These are phyloP conservation scores for Ceratocystis colombiana DNA, from an alignment of 2,329 filamentous ascomycete species.

Conservation along the genomic window DNA sequence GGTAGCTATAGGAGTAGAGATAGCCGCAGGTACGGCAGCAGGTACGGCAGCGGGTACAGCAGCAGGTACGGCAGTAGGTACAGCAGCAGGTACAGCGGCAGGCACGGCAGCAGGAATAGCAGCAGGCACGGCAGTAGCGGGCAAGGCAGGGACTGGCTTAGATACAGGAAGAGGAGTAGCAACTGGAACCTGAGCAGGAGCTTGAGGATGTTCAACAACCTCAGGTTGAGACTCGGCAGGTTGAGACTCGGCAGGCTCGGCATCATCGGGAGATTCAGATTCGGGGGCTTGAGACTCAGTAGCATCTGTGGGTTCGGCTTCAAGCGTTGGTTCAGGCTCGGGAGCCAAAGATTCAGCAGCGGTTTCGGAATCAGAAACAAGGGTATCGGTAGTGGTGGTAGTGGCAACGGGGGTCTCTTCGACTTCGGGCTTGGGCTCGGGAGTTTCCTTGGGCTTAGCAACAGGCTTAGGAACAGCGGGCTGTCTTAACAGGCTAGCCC, in stretches of 20 bases:
- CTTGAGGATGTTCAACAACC: slow-evolving; percentile 38
- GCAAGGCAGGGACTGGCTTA: slow-evolving; percentile 48
- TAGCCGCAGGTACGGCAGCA: slow-evolving; percentile 48
- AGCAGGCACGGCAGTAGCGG: slow-evolving; percentile 63
- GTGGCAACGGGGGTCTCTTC: slow-evolving; percentile 26
- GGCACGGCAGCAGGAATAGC: slow-evolving; percentile 62
- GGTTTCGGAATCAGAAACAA: slow-evolving; percentile 11
- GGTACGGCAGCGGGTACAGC: slow-evolving; percentile 58
- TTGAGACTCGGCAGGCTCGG: slow-evolving; percentile 32
- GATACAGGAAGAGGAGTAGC: slow-evolving; percentile 56
- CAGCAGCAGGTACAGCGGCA: slow-evolving; percentile 44
- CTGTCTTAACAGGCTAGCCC: slow-evolving; percentile 65
- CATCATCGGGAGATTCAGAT: slow-evolving; percentile 28
- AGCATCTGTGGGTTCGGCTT: slow-evolving; percentile 28
- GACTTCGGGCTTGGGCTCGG: slow-evolving; percentile 36
- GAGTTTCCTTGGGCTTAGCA: slow-evolving; percentile 45
- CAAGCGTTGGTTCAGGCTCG: slow-evolving; percentile 16
- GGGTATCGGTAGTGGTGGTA: slow-evolving; percentile 15
- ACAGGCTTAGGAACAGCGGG: slow-evolving; percentile 48
- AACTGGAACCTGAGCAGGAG: slow-evolving; percentile 27
- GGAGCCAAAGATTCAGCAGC: slow-evolving; percentile 8
- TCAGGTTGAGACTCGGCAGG: slow-evolving; percentile 30
- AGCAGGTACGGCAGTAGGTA: slow-evolving; percentile 45
- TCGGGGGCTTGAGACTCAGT: slow-evolving; percentile 29
- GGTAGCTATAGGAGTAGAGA: slow-evolving; percentile 40